Percentiles rank a stretch among this genome's conserved stretches.
phyloP scores from a whole-genome alignment of 257 asterid species.

The Apocynum venetum region DNA sequence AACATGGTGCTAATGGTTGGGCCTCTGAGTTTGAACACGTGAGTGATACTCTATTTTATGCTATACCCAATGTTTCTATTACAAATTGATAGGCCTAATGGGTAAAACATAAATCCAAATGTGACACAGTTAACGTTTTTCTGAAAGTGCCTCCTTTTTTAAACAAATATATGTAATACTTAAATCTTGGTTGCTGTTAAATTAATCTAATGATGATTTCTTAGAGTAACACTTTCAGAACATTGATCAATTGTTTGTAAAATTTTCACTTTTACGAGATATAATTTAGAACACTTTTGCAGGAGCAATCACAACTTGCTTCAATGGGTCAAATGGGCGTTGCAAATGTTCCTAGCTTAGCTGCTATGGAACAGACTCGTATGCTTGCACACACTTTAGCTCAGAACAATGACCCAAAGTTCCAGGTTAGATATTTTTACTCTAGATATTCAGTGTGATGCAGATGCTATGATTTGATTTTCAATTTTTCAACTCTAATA shows the following conservation, averaged over 20 bases:
- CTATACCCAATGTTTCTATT: slow-evolving; percentile 8
- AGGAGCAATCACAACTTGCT: slow-evolving; percentile 83
- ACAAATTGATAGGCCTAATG: not conserved
- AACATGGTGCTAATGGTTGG: slow-evolving; percentile 93
- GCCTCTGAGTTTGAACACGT: slow-evolving; percentile 97
- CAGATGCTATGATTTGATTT: not conserved
- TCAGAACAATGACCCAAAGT: slow-evolving; percentile 91
- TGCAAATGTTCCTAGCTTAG: slow-evolving; percentile 49
- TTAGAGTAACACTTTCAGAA: not conserved
- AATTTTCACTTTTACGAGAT: not conserved
- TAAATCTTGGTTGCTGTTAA: not conserved
- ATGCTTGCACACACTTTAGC: slow-evolving; percentile 91
- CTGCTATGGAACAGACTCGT: slow-evolving; percentile 91
- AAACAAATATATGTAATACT: not conserved
- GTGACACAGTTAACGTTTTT: not conserved
- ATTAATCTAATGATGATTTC: not conserved
- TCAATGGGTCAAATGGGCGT: slow-evolving; percentile 70
- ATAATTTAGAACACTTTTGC: slow-evolving; percentile 26
- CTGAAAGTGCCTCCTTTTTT: not conserved
- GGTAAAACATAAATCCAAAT: not conserved
- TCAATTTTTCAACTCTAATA: not conserved
- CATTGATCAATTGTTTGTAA: not conserved
- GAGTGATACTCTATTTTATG: slow-evolving; percentile 16
- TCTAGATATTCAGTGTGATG: not conserved
- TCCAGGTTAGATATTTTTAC: slow-evolving; percentile 60